phyloP scores from a whole-genome alignment of 169 alveolate genomes.

The Toxoplasma gondii region DNA sequence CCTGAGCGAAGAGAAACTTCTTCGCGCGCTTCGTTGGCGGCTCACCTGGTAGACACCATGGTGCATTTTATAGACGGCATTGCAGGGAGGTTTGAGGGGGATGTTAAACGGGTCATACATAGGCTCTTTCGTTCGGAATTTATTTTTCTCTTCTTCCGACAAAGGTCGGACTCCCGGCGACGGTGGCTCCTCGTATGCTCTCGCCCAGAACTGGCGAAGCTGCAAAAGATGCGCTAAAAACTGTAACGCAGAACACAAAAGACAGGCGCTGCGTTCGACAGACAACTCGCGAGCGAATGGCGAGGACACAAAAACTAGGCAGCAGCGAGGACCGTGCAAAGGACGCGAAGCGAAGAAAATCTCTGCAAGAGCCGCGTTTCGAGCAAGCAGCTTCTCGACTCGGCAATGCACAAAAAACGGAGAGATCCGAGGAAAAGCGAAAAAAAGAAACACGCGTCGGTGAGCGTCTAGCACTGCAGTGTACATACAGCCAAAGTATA shows the following conservation, averaged over 20 bases:
- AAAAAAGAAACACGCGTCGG: no score
- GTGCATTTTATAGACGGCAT: constrained; percentile 1
- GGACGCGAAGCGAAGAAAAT: no score
- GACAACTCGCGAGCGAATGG: no score
- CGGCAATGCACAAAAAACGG: no score
- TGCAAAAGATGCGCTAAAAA: neutral
- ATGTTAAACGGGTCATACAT: constrained; percentile 4
- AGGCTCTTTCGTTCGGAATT: neutral
- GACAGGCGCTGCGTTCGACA: neutral
- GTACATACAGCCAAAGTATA: no score
- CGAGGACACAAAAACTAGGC: no score
- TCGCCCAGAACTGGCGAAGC: neutral
- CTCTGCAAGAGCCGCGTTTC: no score
- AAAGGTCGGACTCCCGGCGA: neutral
- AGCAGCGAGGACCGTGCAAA: no score
- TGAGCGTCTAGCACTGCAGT: no score
- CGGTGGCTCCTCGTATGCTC: neutral
- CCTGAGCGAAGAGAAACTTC: neutral
- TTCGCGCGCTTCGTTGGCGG: neutral
- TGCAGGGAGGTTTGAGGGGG: neutral
- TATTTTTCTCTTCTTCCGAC: neutral
- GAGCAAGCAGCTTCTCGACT: no score
- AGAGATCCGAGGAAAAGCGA: no score
- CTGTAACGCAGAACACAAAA: neutral
- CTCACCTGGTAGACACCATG: constrained; percentile 24